Evolutionary conservation across 2,329 filamentous ascomycete genomes (phyloP).

Genomic region (Fusarium sp.): DNA sequence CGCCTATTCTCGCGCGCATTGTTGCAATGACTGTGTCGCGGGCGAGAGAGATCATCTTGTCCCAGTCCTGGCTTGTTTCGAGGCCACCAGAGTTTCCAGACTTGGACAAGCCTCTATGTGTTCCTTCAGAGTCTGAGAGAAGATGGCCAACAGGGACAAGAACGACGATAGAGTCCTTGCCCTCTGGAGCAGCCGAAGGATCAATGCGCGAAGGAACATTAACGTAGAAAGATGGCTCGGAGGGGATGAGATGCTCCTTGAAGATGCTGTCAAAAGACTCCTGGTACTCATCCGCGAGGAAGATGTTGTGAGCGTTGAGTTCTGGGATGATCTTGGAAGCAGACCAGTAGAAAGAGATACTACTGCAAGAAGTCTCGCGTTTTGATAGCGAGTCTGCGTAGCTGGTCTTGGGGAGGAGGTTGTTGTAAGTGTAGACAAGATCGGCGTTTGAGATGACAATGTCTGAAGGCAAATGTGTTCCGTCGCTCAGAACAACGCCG

Average conservation of each 20-base stretch:
- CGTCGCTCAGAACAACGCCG: slow-evolving; percentile 68
- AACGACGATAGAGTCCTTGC: slow-evolving; percentile 73
- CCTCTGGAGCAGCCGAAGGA: slow-evolving; percentile 70
- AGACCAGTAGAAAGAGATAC: slow-evolving; percentile 82
- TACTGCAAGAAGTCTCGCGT: slow-evolving; percentile 72
- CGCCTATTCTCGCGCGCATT: slow-evolving; percentile 68
- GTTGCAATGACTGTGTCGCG: slow-evolving; percentile 69
- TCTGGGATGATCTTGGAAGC: slow-evolving; percentile 68
- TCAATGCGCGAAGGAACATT: slow-evolving; percentile 79
- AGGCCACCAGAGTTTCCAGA: background rate
- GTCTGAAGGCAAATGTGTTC: slow-evolving; percentile 69
- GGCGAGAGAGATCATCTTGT: slow-evolving; percentile 66
- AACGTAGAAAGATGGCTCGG: slow-evolving; percentile 79
- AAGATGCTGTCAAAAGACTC: slow-evolving; percentile 83
- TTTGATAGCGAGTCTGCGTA: slow-evolving; percentile 55
- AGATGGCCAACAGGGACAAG: slow-evolving; percentile 79
- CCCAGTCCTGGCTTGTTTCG: slow-evolving; percentile 55
- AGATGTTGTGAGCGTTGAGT: slow-evolving; percentile 78
- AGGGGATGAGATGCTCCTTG: slow-evolving; percentile 72
- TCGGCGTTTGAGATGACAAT: slow-evolving; percentile 78
- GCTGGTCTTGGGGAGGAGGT: slow-evolving; percentile 66
- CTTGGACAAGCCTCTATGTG: slow-evolving; percentile 23
- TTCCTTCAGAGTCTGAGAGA: slow-evolving; percentile 20
- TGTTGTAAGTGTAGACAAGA: slow-evolving; percentile 77
- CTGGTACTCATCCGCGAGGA: slow-evolving; percentile 76